Evolutionary conservation across 2,329 filamentous ascomycete genomes (phyloP), one percentile per base, ranked within the genome.

Genomic region (Sporothrix brunneoviolacea): DNA sequence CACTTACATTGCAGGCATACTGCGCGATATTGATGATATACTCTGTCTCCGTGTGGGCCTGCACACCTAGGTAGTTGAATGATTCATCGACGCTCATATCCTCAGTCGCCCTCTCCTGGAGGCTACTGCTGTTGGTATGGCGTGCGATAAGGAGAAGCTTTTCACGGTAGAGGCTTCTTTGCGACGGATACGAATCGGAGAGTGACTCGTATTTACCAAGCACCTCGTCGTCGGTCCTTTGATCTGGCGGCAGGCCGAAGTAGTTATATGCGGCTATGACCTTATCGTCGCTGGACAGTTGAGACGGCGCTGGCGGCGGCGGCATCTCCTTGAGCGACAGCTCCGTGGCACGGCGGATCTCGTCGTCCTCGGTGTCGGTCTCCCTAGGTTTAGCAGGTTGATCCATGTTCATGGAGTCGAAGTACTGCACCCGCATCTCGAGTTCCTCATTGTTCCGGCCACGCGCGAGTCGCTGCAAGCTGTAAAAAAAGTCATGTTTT

Each of bases 21-120:
- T 50, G 43, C 1, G 57, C 60, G 1, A 65, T 63, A 42, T 61
- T 57, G 15, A 58, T 39, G 16, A 61, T 62, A 54, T 68, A 69
- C 4, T 56, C 58, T 3, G 60, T 42, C 4, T 58, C 56, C 10
- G 66, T 66, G 24, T 65, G 64, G 50, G 64, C 62, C 56, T 72
- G 54, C 10, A 62, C 52, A 6, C 56, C 58, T 12, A 68, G 67
- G 57, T 68, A 71, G 41, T 59, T 59, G 16, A 74, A 69, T 16
- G 73, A 66, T 37, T 70, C 63, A 40, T 71, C 59, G 15, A 74
- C 19, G 3, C 40, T 46, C 51, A 60, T 56, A 16, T 42, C 44
- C 5, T 55, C 50, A 3, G 49, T n/a, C 1, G 55, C 57, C 10
- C 43, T 28, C 3, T 55, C 54, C 30, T 46, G 43, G 18, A 60